Base-by-base conservation (phyloP, 1,284 basidiomycete genomes). In the Fomitopsis schrenkii region DNA sequence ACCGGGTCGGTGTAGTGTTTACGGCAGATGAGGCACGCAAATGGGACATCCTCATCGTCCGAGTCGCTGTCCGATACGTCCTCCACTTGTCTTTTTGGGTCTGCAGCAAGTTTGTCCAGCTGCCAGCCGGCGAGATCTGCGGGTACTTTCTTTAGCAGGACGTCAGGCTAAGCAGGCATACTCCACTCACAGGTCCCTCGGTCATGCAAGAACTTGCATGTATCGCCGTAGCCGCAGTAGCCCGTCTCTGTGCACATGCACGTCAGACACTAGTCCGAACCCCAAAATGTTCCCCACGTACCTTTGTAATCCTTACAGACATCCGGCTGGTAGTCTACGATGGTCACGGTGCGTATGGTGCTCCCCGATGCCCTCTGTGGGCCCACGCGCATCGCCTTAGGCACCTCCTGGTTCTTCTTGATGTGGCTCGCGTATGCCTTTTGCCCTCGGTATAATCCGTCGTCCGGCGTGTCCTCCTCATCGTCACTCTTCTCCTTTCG, bases 231-330 rank as follows among this genome's bases (percentile, higher is more conserved):
- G 4, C 97, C 97, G 76, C 97, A 99, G 75, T 95, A 99, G 0
- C 97, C 97, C 48, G 97, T 99, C 78, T 99, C 97, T 95, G 70
- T 44, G 38, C 64, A 61, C 61, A 56, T 64, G 19, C 5, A 69
- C 9, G 44, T 40, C 35, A 52, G 35, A 64, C 68, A 67, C 67
- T 62, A 68, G 66, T 59, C 54, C 66, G 9, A 36, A 42, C 48
- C 40, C 57, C 28, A 44, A 55, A 33, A 59, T 42, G 35, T 0
- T 8, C 17, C 64, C 50, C 26, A 35, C 84, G 62, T 66, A 93
- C 93, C 93, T 86, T 98, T 98, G 78, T 99, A 99, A 76, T 98
- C 96, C 76, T 99, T 99, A 78, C 97, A 99, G 22, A 98, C 94
- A 71, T 98, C 97, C 3, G 97, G 97, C 77, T 99, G 97, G 77